Base-by-base conservation (phyloP, 163 green algal species). In the Chloromonas sp. region DNA sequence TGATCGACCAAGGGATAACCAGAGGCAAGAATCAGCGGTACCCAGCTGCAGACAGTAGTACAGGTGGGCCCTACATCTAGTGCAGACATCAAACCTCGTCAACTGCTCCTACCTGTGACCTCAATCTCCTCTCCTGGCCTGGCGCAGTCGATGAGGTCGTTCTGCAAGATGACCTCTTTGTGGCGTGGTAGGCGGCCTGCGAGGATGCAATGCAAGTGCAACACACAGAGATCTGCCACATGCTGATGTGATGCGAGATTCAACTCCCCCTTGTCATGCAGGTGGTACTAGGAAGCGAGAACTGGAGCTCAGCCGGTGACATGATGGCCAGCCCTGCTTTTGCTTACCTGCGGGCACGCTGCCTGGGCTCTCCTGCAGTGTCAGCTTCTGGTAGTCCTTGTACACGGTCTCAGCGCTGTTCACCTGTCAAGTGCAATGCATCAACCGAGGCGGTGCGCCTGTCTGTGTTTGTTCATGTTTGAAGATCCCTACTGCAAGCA, bases 381-480 rank as follows among this genome's bases (percentile, higher is more conserved):
- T 98, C 57, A 99, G 88, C 93, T 98, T 98, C 92, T 99, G 97
- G 89, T 98, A 99, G 92, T 99, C 99, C 71, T 95, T 90, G 93
- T 99, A 99, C 66, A 98, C 86, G 5, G 97, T 99, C 91, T 98
- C 91, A 58, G 85, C 87, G 77, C 89, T 92, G 88, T 98, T 97
- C 71, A 98, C 83, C 92, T 96, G 91, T 81, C 36, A 36, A 36
- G 36, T 36, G 36, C 36, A 36, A 36, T 36, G 36, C 36, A 36
- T 36, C 36, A 36, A 36, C 36, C 36, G 36, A 36, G 36, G 36
- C 36, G 36, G 36, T 36, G 36, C 36, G 36, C 36, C 36, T 36
- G 36, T 36, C 36, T 36, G 36, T 36, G 36, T 36, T 36, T 36
- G 36, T 36, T 36, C 36, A 36, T 36, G 36, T 36, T 36, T 36